Evolutionary conservation across 2,329 filamentous ascomycete genomes (phyloP).

Genomic region (Ilyonectria robusta): DNA sequence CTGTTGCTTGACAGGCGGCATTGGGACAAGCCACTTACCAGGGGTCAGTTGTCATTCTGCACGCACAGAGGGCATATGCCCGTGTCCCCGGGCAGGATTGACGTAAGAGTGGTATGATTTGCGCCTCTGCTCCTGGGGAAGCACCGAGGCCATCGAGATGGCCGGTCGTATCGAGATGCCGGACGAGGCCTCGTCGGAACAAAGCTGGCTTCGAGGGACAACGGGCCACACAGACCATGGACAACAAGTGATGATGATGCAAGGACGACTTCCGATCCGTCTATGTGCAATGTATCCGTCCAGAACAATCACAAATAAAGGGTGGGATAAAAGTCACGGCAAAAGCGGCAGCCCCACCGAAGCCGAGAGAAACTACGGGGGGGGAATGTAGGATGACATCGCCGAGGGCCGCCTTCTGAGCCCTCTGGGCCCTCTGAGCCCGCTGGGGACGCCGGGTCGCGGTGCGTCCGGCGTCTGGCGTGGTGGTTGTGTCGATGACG

Average conservation of each 20-base stretch:
- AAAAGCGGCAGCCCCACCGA: not conserved
- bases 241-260: not conserved
- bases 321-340: not conserved
- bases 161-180: not conserved
- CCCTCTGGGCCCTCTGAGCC: too few species aligned
- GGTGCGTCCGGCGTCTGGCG: not conserved
- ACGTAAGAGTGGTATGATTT: slow-evolving; percentile 29
- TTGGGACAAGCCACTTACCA: slow-evolving; percentile 1
- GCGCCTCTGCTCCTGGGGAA: not conserved
- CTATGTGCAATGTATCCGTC: not conserved
- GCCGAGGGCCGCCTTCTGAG: not conserved
- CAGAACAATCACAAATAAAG: too few species aligned
- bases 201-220: not conserved
- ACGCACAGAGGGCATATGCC: not conserved
- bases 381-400: slow-evolving; percentile 5
- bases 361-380: not conserved
- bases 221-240: not conserved
- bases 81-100: not conserved
- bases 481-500: slow-evolving; percentile 48
- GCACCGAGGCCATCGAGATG: not conserved
- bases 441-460: too few species aligned
- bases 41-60: slow-evolving; percentile 5
- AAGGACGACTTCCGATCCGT: not conserved
- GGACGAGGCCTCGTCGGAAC: not conserved
- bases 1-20: not conserved